Conservation (phyloP, 805 yeast species). For the Hanseniaspora mollemarum region DNA sequence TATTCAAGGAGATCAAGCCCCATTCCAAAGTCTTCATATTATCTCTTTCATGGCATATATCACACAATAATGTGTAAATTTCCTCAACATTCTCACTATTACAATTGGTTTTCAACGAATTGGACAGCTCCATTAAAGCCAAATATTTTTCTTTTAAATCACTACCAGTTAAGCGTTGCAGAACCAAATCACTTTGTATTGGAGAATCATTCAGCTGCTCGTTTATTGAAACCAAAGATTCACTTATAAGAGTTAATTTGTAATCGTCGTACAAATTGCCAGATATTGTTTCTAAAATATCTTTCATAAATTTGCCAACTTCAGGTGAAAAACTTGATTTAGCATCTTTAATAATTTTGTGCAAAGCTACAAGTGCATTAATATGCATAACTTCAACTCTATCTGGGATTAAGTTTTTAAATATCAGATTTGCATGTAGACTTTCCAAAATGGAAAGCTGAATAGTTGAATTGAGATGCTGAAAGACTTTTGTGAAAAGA, state of each 20-base stretch:
- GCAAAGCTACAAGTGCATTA: conserved; percentile 55
- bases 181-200: not conserved
- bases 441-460: conserved; percentile 83
- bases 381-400: conserved; percentile 42
- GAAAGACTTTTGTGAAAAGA: conserved; percentile 58
- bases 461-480: conserved; percentile 60
- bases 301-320: not conserved
- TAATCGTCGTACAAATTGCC: not conserved
- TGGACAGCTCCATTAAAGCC: not conserved
- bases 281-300: not conserved
- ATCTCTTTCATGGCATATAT: not conserved
- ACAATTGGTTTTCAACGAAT: not conserved
- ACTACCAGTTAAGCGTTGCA: not conserved
- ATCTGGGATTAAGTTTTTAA: conserved; percentile 29
- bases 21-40: conserved; percentile 2
- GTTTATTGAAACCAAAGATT: not conserved
- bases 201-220: not conserved
- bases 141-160: not conserved
- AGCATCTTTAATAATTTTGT: conserved; percentile 33
- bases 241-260: not conserved
- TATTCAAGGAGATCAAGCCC: conserved; percentile 2
- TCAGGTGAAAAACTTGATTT: conserved; percentile 14
- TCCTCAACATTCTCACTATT: not conserved
- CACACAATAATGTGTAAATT: not conserved
- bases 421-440: conserved; percentile 45